Conservation (phyloP, 2,329 filamentous ascomycete species). For the Aspergillus costaricaensis region DNA sequence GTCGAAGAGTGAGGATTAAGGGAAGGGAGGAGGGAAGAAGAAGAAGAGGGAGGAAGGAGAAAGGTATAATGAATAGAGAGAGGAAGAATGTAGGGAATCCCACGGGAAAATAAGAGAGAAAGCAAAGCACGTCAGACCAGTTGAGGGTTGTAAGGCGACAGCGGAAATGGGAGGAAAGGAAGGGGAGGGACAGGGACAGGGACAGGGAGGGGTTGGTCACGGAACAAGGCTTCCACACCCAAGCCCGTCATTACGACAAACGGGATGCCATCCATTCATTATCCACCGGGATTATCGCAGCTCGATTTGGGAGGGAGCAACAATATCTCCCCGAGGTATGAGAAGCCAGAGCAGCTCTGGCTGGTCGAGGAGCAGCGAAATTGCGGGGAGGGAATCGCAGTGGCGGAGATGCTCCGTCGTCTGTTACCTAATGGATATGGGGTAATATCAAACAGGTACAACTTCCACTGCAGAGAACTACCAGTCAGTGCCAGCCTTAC, state of each 20-base stretch:
- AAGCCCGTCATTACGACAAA: too few relatives aligned
- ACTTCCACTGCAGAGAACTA: not conserved
- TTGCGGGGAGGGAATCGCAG: conserved; percentile 5
- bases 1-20: not conserved
- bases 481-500: not conserved
- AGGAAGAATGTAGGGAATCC: not conserved
- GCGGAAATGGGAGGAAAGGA: not conserved
- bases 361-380: not conserved
- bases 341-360: not conserved
- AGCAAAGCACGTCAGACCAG: not conserved
- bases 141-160: not conserved
- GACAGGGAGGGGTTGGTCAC: not conserved
- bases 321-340: not conserved
- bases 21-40: not conserved
- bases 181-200: not conserved
- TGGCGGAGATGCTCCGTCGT: conserved; percentile 6
- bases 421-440: conserved; percentile 31
- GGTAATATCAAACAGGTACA: conserved; percentile 13
- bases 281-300: not conserved
- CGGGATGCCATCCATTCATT: not conserved
- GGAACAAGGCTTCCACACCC: not conserved
- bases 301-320: not conserved
- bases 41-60: not conserved
- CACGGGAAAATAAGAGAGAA: conserved; percentile 6
- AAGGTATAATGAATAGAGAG: not conserved